Conservation (phyloP, 345 rosid genomes). For the Balakata baccata region DNA sequence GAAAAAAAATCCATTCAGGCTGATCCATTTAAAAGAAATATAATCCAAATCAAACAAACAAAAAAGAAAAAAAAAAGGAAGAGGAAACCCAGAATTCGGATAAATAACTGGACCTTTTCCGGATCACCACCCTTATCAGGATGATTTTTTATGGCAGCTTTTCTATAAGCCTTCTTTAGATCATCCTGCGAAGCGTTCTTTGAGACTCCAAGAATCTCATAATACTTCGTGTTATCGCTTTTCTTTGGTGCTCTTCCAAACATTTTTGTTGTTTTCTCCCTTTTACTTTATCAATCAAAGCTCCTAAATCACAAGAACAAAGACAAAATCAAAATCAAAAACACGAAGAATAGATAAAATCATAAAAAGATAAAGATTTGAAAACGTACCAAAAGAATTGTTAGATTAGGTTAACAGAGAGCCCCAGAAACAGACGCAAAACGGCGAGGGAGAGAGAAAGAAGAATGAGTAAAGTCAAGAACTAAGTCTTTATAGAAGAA, state of each 20-base stretch:
- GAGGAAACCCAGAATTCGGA: no score
- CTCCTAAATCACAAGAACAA: neutral
- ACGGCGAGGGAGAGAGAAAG: constrained; percentile 8
- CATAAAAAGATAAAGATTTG: neutral
- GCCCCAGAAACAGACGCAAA: constrained; percentile 5
- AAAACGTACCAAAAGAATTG: neutral
- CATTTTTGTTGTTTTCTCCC: constrained; percentile 27
- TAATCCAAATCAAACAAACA: neutral
- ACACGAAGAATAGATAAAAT: neutral
- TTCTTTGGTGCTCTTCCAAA: constrained; percentile 67
- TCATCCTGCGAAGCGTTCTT: constrained; percentile 52
- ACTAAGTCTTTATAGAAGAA: neutral
- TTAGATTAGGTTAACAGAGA: constrained; percentile 9
- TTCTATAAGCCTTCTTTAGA: constrained; percentile 63
- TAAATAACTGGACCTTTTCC: constrained; percentile 42
- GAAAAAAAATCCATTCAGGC: neutral
- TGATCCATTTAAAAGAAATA: neutral
- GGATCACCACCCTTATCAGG: constrained; percentile 77
- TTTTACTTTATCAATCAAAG: neutral
- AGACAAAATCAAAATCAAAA: constrained; percentile 1
- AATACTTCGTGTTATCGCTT: constrained; percentile 63
- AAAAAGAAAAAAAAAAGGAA: neutral
- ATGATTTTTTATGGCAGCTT: constrained; percentile 69
- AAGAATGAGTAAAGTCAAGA: neutral
- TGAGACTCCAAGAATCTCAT: constrained; percentile 62